A percentile compares a stretch with the other conserved stretches of the same genome.
phyloP scores from a whole-genome alignment of 352 stramenopile species.

The Globisporangium viniferum region DNA sequence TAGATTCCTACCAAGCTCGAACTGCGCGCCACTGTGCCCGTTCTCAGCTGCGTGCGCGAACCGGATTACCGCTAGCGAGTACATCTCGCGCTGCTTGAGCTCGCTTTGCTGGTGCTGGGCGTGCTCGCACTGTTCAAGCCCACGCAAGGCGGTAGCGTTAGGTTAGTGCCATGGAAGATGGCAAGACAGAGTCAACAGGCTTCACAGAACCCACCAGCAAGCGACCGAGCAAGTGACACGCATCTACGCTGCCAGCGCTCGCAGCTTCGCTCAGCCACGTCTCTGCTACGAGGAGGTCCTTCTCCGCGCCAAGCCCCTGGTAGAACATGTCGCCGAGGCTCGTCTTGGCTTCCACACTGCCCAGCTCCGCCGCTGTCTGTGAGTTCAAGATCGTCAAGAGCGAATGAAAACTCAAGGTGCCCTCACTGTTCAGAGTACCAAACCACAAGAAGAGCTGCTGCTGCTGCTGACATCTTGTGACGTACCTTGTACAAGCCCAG shows the following conservation, averaged over 20 bases:
- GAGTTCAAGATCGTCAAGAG: background rate
- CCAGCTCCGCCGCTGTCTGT: slow-evolving; percentile 51
- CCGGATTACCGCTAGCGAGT: slow-evolving; percentile 34
- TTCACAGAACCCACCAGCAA: slow-evolving; percentile 38
- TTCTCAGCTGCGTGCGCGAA: slow-evolving; percentile 52
- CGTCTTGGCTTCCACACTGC: slow-evolving; percentile 40
- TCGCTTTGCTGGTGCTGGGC: slow-evolving; percentile 33
- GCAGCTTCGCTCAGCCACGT: slow-evolving; percentile 49
- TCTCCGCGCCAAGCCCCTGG: slow-evolving; percentile 39
- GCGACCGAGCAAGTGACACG: slow-evolving; percentile 44
- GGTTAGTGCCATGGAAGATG: background rate
- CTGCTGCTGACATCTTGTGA: background rate
- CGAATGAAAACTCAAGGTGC: background rate
- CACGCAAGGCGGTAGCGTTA: background rate
- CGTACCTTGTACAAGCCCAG: slow-evolving; percentile 54
- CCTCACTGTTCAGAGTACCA: background rate
- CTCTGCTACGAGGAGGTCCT: slow-evolving; percentile 49
- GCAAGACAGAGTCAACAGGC: background rate
- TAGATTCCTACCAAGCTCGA: slow-evolving; percentile 31
- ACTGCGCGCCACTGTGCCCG: slow-evolving; percentile 55
- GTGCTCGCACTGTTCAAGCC: slow-evolving; percentile 38
- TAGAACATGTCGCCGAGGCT: slow-evolving; percentile 69
- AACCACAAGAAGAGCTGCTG: background rate
- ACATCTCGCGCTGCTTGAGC: slow-evolving; percentile 31
- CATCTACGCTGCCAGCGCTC: slow-evolving; percentile 37